Percentiles rank a stretch among this genome's conserved stretches.
These are phyloP conservation scores for Metarhizium album DNA, from an alignment of 2,329 filamentous ascomycete genomes.

Conservation along the genomic window DNA sequence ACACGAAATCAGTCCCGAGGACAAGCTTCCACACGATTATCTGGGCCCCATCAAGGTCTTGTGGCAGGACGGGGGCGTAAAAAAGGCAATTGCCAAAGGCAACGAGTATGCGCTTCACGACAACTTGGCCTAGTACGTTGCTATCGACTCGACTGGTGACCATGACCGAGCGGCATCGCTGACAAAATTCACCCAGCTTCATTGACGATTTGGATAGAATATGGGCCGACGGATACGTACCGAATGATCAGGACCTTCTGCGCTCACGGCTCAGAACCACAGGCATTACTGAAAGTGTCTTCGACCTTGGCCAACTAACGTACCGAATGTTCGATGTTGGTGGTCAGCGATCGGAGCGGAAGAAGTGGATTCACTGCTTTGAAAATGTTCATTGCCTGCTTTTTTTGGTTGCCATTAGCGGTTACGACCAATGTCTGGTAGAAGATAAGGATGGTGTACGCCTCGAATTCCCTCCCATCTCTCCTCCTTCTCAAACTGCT, in stretches of 20 bases:
- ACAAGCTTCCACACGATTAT: conserved; percentile 68
- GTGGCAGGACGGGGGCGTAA: conserved; percentile 77
- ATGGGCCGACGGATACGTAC: conserved; percentile 69
- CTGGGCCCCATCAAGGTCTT: conserved; percentile 71
- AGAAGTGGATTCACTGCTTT: conserved; percentile 99
- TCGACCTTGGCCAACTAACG: conserved; percentile 87
- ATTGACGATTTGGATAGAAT: conserved; percentile 68
- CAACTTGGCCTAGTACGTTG: conserved; percentile 79
- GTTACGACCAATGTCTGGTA: conserved; percentile 91
- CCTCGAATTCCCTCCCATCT: not conserved
- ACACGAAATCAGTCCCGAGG: conserved; percentile 71
- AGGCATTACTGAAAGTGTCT: conserved; percentile 92
- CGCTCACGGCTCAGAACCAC: conserved; percentile 96
- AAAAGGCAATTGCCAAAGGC: conserved; percentile 79
- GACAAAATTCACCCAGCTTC: conserved; percentile 48
- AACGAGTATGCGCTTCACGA: conserved; percentile 96
- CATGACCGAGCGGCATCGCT: conserved; percentile 10
- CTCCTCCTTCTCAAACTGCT: not conserved
- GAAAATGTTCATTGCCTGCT: conserved; percentile 87
- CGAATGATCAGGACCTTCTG: conserved; percentile 87
- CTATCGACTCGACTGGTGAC: not conserved
- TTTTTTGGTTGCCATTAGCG: conserved; percentile 90
- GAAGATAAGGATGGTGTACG: conserved; percentile 88
- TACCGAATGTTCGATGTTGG: conserved; percentile 98
- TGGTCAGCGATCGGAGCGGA: conserved; percentile 88